Base-by-base conservation (phyloP, 148 eudicot genomes). In the Amaranthus hypochondriacus region DNA sequence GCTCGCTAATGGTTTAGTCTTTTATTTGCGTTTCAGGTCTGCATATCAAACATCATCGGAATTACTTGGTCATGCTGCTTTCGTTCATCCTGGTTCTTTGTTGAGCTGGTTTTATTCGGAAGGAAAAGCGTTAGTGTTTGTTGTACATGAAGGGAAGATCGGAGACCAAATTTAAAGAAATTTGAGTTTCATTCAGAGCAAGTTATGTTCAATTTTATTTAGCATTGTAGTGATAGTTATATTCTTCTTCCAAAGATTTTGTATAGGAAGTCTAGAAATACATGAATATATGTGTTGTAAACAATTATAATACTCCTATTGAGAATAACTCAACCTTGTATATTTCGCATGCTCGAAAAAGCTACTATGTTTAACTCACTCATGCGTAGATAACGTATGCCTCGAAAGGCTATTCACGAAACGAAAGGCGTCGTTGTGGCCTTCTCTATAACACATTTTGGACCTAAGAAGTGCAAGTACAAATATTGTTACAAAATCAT, bases 181-280 rank as follows among this genome's bases (percentile, higher is more conserved):
- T 4, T 42, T 18, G 5, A 68, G 48, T 48, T 77, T n/a, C 21
- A 46, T n/a, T 53, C 12, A 44, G 51, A 71, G 71, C 72, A 50
- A 65, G 55, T 51, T 65, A 66, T 66, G 18, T 61, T 59, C 28
- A 9, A 15, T 76, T 47, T 46, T 48, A 15, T 54, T 15, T 53
- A 11, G 13, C n/a, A 14, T 56, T 11, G 49, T 69, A 11, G 71
- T n/a, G 68, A 59, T 39, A 63, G 55, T 15, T 56, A 56, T 12
- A 70, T 56, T 55, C 55, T 56, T 55, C 55, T 61, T 74, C 65
- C 15, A 58, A 62, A 74, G 56, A 69, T 68, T 73, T 69, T 74
- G 78, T 74, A 74, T 63, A 79, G 82, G 60, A 62, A 70, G 78
- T 74, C 57, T 47, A 44, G 55, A 62, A 56, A 28, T 73, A 63